A percentile compares a stretch with the other conserved stretches of the same genome.
Conservation (phyloP, 2,329 filamentous ascomycete genomes). For the Aspergillus puulaauensis region DNA sequence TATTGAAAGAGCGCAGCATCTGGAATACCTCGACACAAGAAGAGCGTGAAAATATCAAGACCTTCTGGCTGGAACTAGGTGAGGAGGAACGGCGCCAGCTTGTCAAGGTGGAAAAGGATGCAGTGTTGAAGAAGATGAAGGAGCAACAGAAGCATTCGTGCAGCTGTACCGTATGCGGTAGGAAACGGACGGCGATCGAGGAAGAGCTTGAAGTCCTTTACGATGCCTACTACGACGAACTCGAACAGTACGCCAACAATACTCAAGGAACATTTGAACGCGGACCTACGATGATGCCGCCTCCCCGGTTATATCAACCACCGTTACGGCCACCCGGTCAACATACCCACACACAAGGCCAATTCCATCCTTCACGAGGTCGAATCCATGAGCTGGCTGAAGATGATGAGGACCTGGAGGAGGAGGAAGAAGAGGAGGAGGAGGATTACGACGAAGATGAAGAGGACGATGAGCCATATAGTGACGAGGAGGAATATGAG, state of each 20-base stretch:
- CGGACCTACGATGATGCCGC: conserved; percentile 66
- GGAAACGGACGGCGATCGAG: conserved; percentile 95
- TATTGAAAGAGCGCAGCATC: conserved; percentile 74
- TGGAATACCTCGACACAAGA: conserved; percentile 96
- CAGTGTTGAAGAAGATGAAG: conserved; percentile 98
- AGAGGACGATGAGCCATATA: conserved; percentile 68
- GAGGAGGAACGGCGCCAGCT: conserved; percentile 93
- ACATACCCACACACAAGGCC: conserved; percentile 54
- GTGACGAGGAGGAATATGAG: conserved; percentile 64
- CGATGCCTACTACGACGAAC: conserved; percentile 96
- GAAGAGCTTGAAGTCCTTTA: conserved; percentile 97
- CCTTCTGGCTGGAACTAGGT: conserved; percentile 93
- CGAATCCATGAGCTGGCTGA: conserved; percentile 64
- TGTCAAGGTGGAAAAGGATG: conserved; percentile 98
- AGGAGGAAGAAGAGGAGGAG: conserved; percentile 66
- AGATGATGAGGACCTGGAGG: conserved; percentile 55
- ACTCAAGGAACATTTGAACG: conserved; percentile 63
- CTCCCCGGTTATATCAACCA: conserved; percentile 63
- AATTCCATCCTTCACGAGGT: conserved; percentile 70
- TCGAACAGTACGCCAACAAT: conserved; percentile 94
- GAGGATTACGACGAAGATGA: conserved; percentile 66
- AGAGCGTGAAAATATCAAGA: conserved; percentile 94
- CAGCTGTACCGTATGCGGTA: conserved; percentile 94
- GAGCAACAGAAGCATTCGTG: conserved; percentile 99
- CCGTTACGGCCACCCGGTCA: conserved; percentile 55